These are phyloP conservation scores for Leccinum longicurvipes DNA, from an alignment of 768 basidiomycete species.

Conservation along the genomic window DNA sequence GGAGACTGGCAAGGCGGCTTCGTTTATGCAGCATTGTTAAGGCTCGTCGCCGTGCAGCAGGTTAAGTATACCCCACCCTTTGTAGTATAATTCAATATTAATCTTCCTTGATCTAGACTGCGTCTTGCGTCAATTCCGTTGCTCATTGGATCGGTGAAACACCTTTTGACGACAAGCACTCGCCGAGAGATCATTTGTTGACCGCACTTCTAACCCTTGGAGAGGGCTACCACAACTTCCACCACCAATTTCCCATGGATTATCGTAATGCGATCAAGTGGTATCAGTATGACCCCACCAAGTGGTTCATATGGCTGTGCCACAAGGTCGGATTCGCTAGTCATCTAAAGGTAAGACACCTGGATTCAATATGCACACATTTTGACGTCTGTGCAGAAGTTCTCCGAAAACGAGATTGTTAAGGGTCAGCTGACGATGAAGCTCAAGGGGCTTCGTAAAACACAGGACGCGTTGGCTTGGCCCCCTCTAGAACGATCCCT, in stretches of 20 bases:
- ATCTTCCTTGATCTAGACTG: not conserved
- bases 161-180: conserved; percentile 2
- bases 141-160: conserved; percentile 2
- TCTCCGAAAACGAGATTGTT: conserved; percentile 1
- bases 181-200: not conserved
- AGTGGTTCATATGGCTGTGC: conserved; percentile 1
- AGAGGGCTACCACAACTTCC: conserved; percentile 6
- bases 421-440: conserved; percentile 1
- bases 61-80: not conserved
- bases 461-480: not conserved
- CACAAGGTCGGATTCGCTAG: not conserved
- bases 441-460: conserved; percentile 1
- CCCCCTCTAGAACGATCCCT: not conserved
- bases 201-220: conserved; percentile 1
- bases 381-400: not conserved
- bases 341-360: not conserved
- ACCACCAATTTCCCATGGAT: conserved; percentile 4
- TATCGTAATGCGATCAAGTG: not conserved
- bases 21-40: not conserved
- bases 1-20: conserved; percentile 6
- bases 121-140: conserved; percentile 1
- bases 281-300: conserved; percentile 2
- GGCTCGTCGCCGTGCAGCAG: conserved; percentile 2
- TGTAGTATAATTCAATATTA: not conserved
- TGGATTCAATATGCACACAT: not conserved